Evolutionary conservation across 1,284 basidiomycete genomes (phyloP).

Genomic region (Paramarasmius palmivorus): DNA sequence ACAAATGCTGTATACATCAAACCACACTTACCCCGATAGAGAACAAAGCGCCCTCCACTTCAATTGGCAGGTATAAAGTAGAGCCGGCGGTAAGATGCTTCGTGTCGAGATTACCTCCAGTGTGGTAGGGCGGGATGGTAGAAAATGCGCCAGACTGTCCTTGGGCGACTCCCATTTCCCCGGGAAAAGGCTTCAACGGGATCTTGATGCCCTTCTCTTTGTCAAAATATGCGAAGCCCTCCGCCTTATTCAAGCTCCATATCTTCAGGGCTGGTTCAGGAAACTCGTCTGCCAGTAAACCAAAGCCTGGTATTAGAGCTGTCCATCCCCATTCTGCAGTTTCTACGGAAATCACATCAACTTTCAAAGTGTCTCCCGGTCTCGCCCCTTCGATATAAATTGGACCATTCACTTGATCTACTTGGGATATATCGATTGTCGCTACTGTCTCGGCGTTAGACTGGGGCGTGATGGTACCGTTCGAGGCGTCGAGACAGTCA

Average conservation of each 20-base stretch:
- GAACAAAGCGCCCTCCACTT: conserved; percentile 60
- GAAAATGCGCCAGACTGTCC: conserved; percentile 51
- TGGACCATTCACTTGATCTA: conserved; percentile 62
- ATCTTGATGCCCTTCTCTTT: conserved; percentile 44
- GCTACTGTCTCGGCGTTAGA: conserved; percentile 38
- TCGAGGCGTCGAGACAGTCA: conserved; percentile 63
- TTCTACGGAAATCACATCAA: conserved; percentile 53
- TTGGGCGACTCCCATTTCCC: conserved; percentile 69
- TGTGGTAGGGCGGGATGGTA: conserved; percentile 62
- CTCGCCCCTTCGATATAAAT: conserved; percentile 49
- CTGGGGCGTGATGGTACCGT: conserved; percentile 53
- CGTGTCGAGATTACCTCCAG: conserved; percentile 64
- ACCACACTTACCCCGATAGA: conserved; percentile 58
- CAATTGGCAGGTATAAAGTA: conserved; percentile 57
- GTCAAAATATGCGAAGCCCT: conserved; percentile 49
- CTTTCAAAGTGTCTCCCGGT: conserved; percentile 58
- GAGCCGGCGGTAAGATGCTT: conserved; percentile 53
- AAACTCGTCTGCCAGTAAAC: conserved; percentile 56
- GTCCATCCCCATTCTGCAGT: conserved; percentile 66
- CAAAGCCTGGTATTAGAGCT: conserved; percentile 57
- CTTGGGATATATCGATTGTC: conserved; percentile 43
- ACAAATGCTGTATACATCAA: neutral
- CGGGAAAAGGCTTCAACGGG: conserved; percentile 55
- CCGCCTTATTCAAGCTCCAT: conserved; percentile 45
- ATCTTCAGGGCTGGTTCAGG: conserved; percentile 50